These are phyloP conservation scores for Blastocystis sp. DNA, from an alignment of 352 stramenopile species.

Conservation along the genomic window DNA sequence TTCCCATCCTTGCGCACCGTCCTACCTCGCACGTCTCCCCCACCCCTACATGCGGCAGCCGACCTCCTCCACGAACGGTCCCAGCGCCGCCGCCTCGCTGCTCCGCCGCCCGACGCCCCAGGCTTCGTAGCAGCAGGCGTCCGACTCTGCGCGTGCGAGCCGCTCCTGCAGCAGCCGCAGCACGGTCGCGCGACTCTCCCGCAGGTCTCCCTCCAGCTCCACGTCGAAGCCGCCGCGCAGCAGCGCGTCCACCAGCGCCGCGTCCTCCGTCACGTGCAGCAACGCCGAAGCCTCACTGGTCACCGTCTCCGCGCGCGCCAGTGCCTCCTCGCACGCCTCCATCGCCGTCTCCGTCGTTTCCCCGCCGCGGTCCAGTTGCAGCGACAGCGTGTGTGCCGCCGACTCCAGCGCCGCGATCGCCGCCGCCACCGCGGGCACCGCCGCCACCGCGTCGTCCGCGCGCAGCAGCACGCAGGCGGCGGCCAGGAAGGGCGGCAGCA, in stretches of 20 bases:
- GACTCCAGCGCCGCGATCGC: background rate
- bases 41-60: background rate
- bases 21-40: background rate
- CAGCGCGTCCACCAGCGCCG: background rate
- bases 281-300: background rate
- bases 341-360: background rate
- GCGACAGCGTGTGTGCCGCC: background rate
- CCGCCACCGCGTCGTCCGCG: background rate
- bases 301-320: background rate
- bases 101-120: background rate
- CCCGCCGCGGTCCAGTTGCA: background rate
- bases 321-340: background rate
- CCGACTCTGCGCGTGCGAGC: background rate
- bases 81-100: background rate
- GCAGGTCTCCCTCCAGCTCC: background rate
- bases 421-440: background rate
- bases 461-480: background rate
- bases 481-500: conserved; percentile 14
- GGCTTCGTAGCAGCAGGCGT: background rate
- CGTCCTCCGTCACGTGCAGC: background rate
- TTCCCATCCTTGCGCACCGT: background rate
- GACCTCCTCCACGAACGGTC: background rate
- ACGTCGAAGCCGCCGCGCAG: background rate
- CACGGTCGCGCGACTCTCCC: background rate
- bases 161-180: background rate